phyloP scores from a whole-genome alignment of 352 stramenopile genomes.

The Thraustotheca clavata region DNA sequence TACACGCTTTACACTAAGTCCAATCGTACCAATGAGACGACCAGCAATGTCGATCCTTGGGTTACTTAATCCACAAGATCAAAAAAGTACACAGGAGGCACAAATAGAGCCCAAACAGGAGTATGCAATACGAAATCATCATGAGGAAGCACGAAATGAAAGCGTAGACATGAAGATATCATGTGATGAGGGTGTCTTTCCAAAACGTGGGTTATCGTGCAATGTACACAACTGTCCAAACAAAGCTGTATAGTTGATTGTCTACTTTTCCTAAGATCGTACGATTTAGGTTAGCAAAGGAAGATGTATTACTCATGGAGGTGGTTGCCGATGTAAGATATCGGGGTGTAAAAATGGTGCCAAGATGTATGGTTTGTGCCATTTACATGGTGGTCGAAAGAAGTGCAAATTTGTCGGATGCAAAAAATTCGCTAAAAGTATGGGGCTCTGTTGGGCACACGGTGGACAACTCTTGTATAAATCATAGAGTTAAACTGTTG shows the following conservation, averaged over 20 bases:
- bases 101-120: no score
- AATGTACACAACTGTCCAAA: slow-evolving; percentile 10
- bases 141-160: no score
- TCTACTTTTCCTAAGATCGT: background rate
- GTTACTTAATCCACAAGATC: slow-evolving; percentile 1
- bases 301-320: slow-evolving; percentile 14
- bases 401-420: slow-evolving; percentile 53
- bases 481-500: background rate
- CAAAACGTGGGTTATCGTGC: slow-evolving; percentile 14
- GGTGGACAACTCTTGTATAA: slow-evolving; percentile 33
- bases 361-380: slow-evolving; percentile 24
- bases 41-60: slow-evolving; percentile 12
- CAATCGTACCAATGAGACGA: background rate
- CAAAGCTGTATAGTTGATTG: slow-evolving; percentile 6
- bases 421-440: slow-evolving; percentile 65
- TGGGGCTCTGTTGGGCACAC: slow-evolving; percentile 76
- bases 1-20: background rate
- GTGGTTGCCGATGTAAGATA: slow-evolving; percentile 16
- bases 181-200: background rate
- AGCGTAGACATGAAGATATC: background rate
- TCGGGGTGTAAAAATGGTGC: slow-evolving; percentile 17
- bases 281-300: slow-evolving; percentile 18
- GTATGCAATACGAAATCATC: no score
- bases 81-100: no score
- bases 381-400: slow-evolving; percentile 29